These are phyloP conservation scores for Neophaeococcomyces mojaviensis DNA, from an alignment of 2,329 filamentous ascomycete species.

Conservation along the genomic window DNA sequence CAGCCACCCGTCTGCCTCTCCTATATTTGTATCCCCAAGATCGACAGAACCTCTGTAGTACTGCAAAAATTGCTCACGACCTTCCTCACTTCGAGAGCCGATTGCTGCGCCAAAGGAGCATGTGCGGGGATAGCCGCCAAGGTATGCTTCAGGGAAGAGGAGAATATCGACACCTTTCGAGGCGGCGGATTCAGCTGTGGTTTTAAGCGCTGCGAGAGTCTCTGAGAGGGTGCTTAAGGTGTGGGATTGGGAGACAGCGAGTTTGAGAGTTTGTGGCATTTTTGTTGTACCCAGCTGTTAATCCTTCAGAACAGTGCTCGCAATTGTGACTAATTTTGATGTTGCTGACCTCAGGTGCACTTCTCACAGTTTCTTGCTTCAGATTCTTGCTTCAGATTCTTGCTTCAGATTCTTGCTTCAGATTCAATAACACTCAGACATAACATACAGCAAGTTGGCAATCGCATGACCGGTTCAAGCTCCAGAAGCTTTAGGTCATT, in stretches of 20 bases:
- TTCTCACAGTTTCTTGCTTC: no score
- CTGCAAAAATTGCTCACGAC: constrained; percentile 71
- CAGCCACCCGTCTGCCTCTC: constrained; percentile 67
- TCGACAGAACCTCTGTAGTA: constrained; percentile 78
- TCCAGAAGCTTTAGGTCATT: no score
- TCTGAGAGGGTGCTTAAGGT: constrained; percentile 36
- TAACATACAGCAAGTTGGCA: no score
- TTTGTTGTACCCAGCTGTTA: not conserved
- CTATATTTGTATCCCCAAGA: constrained; percentile 67
- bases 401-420: no score
- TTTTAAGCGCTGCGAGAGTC: constrained; percentile 61
- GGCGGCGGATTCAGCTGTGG: constrained; percentile 58
- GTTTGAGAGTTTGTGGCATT: constrained; percentile 36
- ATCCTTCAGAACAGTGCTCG: no score
- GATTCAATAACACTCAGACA: no score
- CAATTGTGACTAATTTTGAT: no score
- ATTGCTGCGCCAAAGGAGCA: constrained; percentile 68
- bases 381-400: no score
- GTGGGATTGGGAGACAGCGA: constrained; percentile 42
- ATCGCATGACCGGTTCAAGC: no score
- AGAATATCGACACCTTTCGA: constrained; percentile 57
- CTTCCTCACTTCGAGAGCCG: constrained; percentile 59
- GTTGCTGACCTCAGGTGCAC: no score
- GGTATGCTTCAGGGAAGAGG: constrained; percentile 84
- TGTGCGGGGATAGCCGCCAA: constrained; percentile 84